Evolutionary conservation across 495 filamentous ascomycete species (phyloP).

Genomic region (Aspergillus ostianus): DNA sequence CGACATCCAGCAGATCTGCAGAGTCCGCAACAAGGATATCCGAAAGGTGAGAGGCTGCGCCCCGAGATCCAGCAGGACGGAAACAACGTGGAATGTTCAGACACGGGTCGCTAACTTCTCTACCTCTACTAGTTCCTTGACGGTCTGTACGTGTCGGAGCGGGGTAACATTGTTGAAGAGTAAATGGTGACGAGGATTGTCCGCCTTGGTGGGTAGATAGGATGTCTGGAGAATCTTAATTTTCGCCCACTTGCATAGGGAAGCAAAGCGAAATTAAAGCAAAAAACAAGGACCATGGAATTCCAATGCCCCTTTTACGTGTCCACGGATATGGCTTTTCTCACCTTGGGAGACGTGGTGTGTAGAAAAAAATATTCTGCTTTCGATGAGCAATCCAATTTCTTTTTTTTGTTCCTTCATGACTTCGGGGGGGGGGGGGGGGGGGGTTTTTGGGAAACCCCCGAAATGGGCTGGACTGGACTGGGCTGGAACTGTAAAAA

Average conservation of each 20-base stretch:
- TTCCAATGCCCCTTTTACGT: constrained; percentile 27
- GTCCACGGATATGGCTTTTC: constrained; percentile 31
- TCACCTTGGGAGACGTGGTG: constrained; percentile 27
- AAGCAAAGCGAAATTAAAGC: constrained; percentile 44
- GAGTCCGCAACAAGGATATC: constrained; percentile 99
- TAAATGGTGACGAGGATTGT: constrained; percentile 40
- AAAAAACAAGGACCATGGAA: constrained; percentile 46
- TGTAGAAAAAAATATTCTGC: constrained; percentile 25
- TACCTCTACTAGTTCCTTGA: constrained; percentile 81
- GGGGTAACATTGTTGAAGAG: constrained; percentile 83
- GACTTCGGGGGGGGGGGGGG: constrained; percentile 14
- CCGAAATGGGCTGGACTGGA: neutral
- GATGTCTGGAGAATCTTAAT: constrained; percentile 44
- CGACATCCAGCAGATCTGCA: constrained; percentile 99
- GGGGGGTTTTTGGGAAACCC: too few relatives aligned
- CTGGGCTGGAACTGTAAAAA: too few relatives aligned
- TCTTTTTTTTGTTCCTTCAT: constrained; percentile 12
- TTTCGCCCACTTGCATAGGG: constrained; percentile 49
- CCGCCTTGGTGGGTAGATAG: constrained; percentile 37
- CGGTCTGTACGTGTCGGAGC: constrained; percentile 98
- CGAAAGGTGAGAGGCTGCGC: constrained; percentile 70
- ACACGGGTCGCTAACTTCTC: constrained; percentile 29
- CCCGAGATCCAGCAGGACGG: neutral
- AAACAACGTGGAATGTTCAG: neutral
- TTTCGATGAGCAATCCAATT: constrained; percentile 20